Evolutionary conservation across 2,329 filamentous ascomycete species (phyloP).

Genomic region (Curvularia lunata): DNA sequence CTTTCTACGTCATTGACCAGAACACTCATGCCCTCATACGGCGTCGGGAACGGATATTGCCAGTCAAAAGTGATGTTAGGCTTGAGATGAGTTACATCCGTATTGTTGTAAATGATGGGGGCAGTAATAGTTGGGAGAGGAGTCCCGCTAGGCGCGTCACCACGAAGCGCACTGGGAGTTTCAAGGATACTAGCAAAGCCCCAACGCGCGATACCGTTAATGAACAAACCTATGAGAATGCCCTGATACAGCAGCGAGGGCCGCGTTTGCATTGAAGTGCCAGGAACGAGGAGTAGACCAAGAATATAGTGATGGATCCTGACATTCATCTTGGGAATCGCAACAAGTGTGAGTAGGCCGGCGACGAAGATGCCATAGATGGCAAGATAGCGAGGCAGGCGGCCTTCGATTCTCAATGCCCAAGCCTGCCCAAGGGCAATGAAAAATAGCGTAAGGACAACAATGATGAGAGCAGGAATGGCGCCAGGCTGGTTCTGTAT

Average conservation of each 20-base stretch:
- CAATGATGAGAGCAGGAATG: constrained; percentile 77
- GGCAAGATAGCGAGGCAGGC: constrained; percentile 76
- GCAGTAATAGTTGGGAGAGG: constrained; percentile 60
- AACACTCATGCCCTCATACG: constrained; percentile 77
- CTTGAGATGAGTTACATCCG: constrained; percentile 50
- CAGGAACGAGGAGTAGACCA: constrained; percentile 82
- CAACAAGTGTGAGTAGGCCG: constrained; percentile 73
- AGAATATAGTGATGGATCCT: constrained; percentile 96
- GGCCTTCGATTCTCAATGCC: constrained; percentile 83
- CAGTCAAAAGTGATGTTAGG: constrained; percentile 70
- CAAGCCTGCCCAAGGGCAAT: constrained; percentile 80
- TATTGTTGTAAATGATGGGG: constrained; percentile 54
- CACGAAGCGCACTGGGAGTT: constrained; percentile 74
- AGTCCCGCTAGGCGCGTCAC: constrained; percentile 60
- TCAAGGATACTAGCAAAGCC: constrained; percentile 89
- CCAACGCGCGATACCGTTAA: constrained; percentile 94
- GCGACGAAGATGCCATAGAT: constrained; percentile 83
- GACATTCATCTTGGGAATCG: constrained; percentile 77
- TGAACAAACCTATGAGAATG: constrained; percentile 85
- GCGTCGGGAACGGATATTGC: constrained; percentile 53
- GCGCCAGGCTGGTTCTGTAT: constrained; percentile 89
- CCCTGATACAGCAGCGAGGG: constrained; percentile 88
- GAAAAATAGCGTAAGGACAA: constrained; percentile 72
- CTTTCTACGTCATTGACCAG: constrained; percentile 87
- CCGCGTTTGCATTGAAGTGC: constrained; percentile 86